phyloP scores from a whole-genome alignment of 169 alveolate genomes.

The Plasmodium billcollinsi region DNA sequence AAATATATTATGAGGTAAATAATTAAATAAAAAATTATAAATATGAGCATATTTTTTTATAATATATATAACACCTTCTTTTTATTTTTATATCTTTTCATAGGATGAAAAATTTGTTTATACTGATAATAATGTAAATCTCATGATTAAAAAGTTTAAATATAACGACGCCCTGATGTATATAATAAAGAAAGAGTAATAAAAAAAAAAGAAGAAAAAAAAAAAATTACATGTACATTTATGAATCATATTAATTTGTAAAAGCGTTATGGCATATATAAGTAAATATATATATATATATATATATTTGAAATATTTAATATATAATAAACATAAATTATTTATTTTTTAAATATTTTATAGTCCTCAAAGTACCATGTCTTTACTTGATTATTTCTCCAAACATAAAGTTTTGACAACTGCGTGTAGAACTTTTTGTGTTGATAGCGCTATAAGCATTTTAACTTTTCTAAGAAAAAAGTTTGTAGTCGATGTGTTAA shows the following conservation, averaged over 20 bases:
- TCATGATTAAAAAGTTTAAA: slow-evolving; percentile 15
- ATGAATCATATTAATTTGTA: too few relatives aligned
- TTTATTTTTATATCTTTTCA: neutral
- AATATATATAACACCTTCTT: neutral
- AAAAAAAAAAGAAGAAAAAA: neutral
- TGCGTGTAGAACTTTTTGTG: slow-evolving; percentile 59
- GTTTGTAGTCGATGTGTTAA: slow-evolving; percentile 35
- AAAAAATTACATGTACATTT: too few relatives aligned
- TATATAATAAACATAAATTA: too few relatives aligned
- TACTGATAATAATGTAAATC: neutral
- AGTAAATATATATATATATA: too few relatives aligned
- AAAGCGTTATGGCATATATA: too few relatives aligned
- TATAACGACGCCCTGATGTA: slow-evolving; percentile 49
- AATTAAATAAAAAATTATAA: neutral
- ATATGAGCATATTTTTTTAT: neutral
- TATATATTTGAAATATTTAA: too few relatives aligned
- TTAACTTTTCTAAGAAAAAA: slow-evolving; percentile 31
- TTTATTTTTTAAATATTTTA: neutral
- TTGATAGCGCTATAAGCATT: slow-evolving; percentile 19
- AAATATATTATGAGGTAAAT: too few relatives aligned
- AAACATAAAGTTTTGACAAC: slow-evolving; percentile 38
- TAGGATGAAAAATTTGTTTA: slow-evolving; percentile 16
- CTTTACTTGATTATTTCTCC: slow-evolving; percentile 44
- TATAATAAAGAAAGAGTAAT: slow-evolving; percentile 30
- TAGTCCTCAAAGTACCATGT: slow-evolving; percentile 18